Conservation (phyloP, 306 rosid genomes). For the Canavalia ensiformis region DNA sequence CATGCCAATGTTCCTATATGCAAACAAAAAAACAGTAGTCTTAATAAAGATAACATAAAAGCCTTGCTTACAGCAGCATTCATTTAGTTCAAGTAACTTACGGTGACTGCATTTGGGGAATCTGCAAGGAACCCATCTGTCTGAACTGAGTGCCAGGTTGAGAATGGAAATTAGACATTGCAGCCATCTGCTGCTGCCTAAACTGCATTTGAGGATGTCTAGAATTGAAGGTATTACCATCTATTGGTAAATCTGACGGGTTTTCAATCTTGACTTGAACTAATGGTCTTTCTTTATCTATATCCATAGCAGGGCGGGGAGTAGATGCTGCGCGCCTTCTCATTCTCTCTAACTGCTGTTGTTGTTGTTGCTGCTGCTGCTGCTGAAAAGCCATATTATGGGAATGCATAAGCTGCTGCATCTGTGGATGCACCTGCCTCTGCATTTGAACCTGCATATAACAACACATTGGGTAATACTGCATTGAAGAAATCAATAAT, state of each 20-base stretch:
- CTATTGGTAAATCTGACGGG: constrained; percentile 71
- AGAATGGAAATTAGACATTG: constrained; percentile 69
- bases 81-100: constrained; percentile 55
- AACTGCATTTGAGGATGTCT: constrained; percentile 80
- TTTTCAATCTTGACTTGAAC: constrained; percentile 92
- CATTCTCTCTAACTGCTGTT: constrained; percentile 62
- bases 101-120: constrained; percentile 79
- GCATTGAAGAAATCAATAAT: constrained; percentile 26
- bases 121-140: constrained; percentile 72
- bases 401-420: constrained; percentile 72
- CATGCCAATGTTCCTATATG: constrained; percentile 69
- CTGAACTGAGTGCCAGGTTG: constrained; percentile 73
- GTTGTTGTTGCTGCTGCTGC: constrained; percentile 52
- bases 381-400: constrained; percentile 65
- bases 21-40: constrained; percentile 37
- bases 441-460: constrained; percentile 64
- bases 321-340: constrained; percentile 69
- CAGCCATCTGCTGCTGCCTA: constrained; percentile 84
- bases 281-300: constrained; percentile 79
- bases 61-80: constrained; percentile 24
- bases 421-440: constrained; percentile 82
- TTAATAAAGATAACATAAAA: constrained; percentile 27
- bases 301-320: constrained; percentile 73
- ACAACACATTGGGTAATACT: constrained; percentile 29
- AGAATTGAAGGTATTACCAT: constrained; percentile 63